Conservation (phyloP, 495 filamentous ascomycete species). For the Hypoxylon fuscum region DNA sequence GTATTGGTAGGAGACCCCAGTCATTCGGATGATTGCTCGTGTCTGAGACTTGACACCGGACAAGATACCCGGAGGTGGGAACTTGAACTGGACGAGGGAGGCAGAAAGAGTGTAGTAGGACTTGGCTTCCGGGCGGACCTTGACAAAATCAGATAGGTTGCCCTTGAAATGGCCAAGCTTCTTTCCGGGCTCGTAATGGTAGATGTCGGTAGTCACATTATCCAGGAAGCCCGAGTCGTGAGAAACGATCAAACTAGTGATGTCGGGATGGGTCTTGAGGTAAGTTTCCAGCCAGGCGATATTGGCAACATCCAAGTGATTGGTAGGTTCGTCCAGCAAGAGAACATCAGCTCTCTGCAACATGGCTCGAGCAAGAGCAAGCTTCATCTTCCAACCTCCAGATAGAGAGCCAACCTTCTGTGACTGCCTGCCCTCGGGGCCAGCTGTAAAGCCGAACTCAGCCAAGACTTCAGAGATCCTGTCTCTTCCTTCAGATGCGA, state of each 20-base stretch:
- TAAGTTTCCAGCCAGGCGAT: slow-evolving; percentile 96
- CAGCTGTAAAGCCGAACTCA: slow-evolving; percentile 92
- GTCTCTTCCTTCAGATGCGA: slow-evolving; percentile 76
- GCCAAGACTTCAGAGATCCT: slow-evolving; percentile 83
- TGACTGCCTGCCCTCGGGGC: slow-evolving; percentile 85
- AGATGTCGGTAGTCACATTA: slow-evolving; percentile 97
- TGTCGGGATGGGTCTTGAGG: slow-evolving; percentile 93
- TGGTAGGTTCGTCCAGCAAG: slow-evolving; percentile 97
- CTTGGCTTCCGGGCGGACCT: slow-evolving; percentile 93
- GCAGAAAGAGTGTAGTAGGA: slow-evolving; percentile 97
- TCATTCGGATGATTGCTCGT: slow-evolving; percentile 94
- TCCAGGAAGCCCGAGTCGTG: slow-evolving; percentile 99
- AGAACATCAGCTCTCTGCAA: slow-evolving; percentile 94
- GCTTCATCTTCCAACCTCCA: slow-evolving; percentile 99
- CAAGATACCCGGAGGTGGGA: slow-evolving; percentile 93
- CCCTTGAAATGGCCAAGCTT: slow-evolving; percentile 95
- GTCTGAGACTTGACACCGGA: slow-evolving; percentile 95
- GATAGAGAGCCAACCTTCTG: slow-evolving; percentile 93
- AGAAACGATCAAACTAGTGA: slow-evolving; percentile 95
- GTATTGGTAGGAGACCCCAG: slow-evolving; percentile 88
- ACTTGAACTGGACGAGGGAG: slow-evolving; percentile 93
- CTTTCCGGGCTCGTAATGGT: slow-evolving; percentile 96
- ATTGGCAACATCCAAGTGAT: slow-evolving; percentile 96
- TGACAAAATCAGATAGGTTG: slow-evolving; percentile 92
- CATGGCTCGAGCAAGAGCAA: slow-evolving; percentile 96